Evolutionary conservation across 2,329 filamentous ascomycete genomes (phyloP), one percentile per base, ranked within the genome.

Genomic region (Ascochyta pisi): DNA sequence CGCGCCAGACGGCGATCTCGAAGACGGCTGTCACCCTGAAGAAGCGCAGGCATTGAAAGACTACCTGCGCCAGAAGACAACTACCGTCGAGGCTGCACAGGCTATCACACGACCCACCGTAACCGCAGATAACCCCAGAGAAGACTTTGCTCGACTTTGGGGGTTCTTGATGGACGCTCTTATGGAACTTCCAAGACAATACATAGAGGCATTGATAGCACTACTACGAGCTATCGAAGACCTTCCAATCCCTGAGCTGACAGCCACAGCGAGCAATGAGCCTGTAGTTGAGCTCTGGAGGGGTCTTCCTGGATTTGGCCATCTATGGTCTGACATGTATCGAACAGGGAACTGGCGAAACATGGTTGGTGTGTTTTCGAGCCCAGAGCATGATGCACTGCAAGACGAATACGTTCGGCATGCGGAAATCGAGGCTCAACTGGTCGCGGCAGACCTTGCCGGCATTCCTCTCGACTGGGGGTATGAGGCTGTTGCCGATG

Each of bases 41-140:
- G 56, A 59, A 45, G 59, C 53, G 10, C 29, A 38, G 31, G 59
- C 59, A 3, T 22, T 61, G 12, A 45, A 54, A 54, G 16, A 45
- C 52, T 61, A 59, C 46, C 38, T 61, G 15, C 39, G 8, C 6
- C 44, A 42, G 13, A 29, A 39, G 9, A 56, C 48, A 16, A 48
- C 56, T 0, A 31, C 52, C 3, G 27, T 22, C 8, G 49, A 56
- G 39, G 56, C 59, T 7, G 59, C 59, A 8, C 41, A 44, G 19
- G 52, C 55, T 24, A 59, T 60, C 38, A 60, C 50, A 3, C 46
- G 24, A 6, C 52, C 50, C 22, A 41, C 50, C 22, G 24, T 15
- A 7, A 19, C 7, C 2, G 24, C 33, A 5, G 15, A 38, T 0
- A 22, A 45, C 27, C 57, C 53, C 4, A 22, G 5, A 33, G 41